Evolutionary conservation across 2,329 filamentous ascomycete species (phyloP).

Genomic region (Aureobasidium musti): DNA sequence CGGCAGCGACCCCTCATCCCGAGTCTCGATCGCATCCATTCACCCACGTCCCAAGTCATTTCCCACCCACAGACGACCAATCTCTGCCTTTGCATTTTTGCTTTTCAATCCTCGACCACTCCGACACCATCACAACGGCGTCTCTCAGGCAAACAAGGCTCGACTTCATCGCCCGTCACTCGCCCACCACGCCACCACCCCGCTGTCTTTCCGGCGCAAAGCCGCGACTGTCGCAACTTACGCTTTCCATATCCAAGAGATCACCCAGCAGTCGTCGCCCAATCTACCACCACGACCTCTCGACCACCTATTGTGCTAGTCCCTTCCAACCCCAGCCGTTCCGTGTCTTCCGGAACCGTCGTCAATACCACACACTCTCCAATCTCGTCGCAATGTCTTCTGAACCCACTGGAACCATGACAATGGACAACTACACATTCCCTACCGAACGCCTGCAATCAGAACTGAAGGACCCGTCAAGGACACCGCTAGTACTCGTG

Average conservation of each 20-base stretch:
- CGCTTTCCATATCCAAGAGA: slow-evolving; percentile 1
- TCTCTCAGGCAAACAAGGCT: slow-evolving; percentile 7
- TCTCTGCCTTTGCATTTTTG: slow-evolving; percentile 3
- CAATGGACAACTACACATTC: slow-evolving; percentile 59
- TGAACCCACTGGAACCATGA: slow-evolving; percentile 34
- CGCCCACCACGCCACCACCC: slow-evolving; percentile 27
- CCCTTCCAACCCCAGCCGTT: background rate
- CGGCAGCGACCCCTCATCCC: slow-evolving; percentile 21
- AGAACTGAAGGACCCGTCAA: slow-evolving; percentile 57
- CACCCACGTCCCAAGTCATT: slow-evolving; percentile 2
- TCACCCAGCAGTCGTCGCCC: background rate
- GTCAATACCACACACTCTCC: slow-evolving; percentile 23
- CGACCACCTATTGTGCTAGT: background rate
- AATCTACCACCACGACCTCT: background rate
- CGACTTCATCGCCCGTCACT: background rate
- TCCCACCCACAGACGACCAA: slow-evolving; percentile 9
- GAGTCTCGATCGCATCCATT: slow-evolving; percentile 23
- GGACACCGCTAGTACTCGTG: slow-evolving; percentile 66
- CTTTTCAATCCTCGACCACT: background rate
- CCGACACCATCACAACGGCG: background rate
- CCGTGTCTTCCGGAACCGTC: background rate
- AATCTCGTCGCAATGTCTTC: slow-evolving; percentile 28
- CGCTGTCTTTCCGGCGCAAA: slow-evolving; percentile 20
- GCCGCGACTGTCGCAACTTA: slow-evolving; percentile 20
- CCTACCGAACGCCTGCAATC: slow-evolving; percentile 61